Conservation (phyloP, 2,329 filamentous ascomycete species). For the Raffaelea albimanens region DNA sequence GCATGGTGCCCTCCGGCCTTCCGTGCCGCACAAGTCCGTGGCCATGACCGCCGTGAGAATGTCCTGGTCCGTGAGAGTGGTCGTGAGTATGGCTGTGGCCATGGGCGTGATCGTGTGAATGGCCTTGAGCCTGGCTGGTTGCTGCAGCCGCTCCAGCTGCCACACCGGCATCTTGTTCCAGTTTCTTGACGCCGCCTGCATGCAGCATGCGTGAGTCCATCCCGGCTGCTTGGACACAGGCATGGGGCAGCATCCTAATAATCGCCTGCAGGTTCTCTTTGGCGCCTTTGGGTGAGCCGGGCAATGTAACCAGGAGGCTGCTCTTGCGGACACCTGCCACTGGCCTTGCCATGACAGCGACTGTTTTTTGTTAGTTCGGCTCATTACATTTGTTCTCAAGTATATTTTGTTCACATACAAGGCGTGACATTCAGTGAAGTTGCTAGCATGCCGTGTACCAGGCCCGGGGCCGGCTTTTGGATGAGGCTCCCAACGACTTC, state of each 20-base stretch:
- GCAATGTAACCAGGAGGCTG: conserved; percentile 77
- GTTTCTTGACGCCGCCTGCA: conserved; percentile 67
- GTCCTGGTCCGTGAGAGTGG: conserved; percentile 41
- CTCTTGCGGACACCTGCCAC: conserved; percentile 79
- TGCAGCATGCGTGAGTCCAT: conserved; percentile 74
- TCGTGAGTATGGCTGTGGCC: conserved; percentile 44
- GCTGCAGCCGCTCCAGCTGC: conserved; percentile 17
- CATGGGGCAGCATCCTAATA: conserved; percentile 84
- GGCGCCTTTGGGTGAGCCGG: conserved; percentile 90
- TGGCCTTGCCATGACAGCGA: conserved; percentile 93
- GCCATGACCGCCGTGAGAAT: conserved; percentile 45
- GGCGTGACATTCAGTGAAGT: conserved; percentile 78
- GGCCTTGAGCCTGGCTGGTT: conserved; percentile 41
- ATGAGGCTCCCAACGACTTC: conserved; percentile 79
- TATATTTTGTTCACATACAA: conserved; percentile 49
- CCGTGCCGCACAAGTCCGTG: conserved; percentile 69
- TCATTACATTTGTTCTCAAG: conserved; percentile 14
- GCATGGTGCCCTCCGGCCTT: conserved; percentile 36
- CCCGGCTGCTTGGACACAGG: conserved; percentile 82
- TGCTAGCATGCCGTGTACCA: conserved; percentile 92
- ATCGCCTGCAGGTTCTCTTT: conserved; percentile 86
- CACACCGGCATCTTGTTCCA: conserved; percentile 75
- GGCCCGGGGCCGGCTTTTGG: conserved; percentile 75
- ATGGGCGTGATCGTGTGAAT: conserved; percentile 34
- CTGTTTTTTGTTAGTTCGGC: conserved; percentile 30